These are phyloP conservation scores for Elsinoe batatas DNA, from an alignment of 2,329 filamentous ascomycete genomes.

Conservation along the genomic window DNA sequence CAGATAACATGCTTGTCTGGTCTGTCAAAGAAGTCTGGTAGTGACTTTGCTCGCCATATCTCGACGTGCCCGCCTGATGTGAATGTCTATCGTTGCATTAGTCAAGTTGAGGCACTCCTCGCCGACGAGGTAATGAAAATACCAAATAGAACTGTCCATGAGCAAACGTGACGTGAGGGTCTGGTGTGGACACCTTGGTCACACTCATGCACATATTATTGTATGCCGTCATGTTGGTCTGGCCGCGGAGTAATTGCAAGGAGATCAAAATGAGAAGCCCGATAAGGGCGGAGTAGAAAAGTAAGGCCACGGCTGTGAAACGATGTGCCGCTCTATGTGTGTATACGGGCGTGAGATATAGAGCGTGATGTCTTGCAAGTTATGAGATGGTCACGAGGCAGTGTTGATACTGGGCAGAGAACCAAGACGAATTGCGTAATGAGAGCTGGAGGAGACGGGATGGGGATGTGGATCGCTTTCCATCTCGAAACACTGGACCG, in stretches of 20 bases:
- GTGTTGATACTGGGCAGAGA: background rate
- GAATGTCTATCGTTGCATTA: conserved; percentile 27
- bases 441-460: background rate
- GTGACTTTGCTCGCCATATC: conserved; percentile 33
- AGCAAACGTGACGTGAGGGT: conserved; percentile 36
- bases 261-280: conserved; percentile 4
- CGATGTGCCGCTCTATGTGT: background rate
- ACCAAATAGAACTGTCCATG: conserved; percentile 37
- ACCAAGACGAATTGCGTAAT: background rate
- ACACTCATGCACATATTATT: conserved; percentile 33
- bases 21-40: conserved; percentile 32
- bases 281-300: conserved; percentile 4
- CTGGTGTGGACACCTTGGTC: conserved; percentile 32
- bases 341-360: background rate
- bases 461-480: background rate
- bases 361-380: background rate
- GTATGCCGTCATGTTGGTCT: conserved; percentile 17
- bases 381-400: background rate
- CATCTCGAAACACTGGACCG: background rate
- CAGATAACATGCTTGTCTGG: conserved; percentile 33
- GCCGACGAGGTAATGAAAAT: conserved; percentile 4
- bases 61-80: conserved; percentile 37
- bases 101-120: too few relatives aligned
- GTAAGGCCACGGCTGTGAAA: background rate
- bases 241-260: background rate